Percentiles rank a stretch among this genome's conserved stretches.
Evolutionary conservation across 2,329 filamentous ascomycete species (phyloP).

Genomic region (Leptographium procerum): DNA sequence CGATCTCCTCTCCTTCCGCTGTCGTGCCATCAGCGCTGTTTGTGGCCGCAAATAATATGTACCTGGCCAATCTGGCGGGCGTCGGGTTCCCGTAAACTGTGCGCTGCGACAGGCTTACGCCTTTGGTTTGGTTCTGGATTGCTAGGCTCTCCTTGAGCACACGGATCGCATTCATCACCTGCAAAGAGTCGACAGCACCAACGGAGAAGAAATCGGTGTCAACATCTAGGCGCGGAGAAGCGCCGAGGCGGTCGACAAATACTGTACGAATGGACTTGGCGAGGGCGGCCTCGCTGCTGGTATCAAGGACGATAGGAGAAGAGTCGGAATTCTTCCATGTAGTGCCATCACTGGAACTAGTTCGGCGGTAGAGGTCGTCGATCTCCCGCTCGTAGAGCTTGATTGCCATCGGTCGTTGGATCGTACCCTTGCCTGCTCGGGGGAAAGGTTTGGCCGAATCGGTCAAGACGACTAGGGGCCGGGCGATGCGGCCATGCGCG

Average conservation of each 20-base stretch:
- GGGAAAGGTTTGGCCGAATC: conserved; percentile 29
- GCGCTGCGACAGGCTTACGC: conserved; percentile 23
- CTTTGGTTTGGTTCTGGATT: conserved; percentile 15
- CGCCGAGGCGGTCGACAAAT: conserved; percentile 18
- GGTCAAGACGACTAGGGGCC: conserved; percentile 27
- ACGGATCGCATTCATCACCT: conserved; percentile 26
- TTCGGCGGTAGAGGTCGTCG: conserved; percentile 24
- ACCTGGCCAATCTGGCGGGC: conserved; percentile 20
- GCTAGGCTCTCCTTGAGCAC: conserved; percentile 23
- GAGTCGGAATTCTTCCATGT: conserved; percentile 8
- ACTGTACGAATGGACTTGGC: conserved; percentile 19
- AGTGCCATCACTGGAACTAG: background rate
- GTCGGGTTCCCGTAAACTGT: conserved; percentile 29
- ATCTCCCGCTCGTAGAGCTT: conserved; percentile 21
- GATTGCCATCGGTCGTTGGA: conserved; percentile 30
- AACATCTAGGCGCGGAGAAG: conserved; percentile 15
- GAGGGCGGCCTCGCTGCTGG: conserved; percentile 18
- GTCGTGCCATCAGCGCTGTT: conserved; percentile 1
- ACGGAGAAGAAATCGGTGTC: conserved; percentile 28
- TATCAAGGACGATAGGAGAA: conserved; percentile 15
- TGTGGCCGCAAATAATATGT: conserved; percentile 13
- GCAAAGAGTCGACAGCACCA: conserved; percentile 28
- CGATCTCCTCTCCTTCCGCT: conserved; percentile 19
- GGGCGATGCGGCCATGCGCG: conserved; percentile 33
- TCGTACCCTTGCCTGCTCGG: conserved; percentile 32